phyloP scores from a whole-genome alignment of 139 green algal genomes.

The Coccomyxa sp. region DNA sequence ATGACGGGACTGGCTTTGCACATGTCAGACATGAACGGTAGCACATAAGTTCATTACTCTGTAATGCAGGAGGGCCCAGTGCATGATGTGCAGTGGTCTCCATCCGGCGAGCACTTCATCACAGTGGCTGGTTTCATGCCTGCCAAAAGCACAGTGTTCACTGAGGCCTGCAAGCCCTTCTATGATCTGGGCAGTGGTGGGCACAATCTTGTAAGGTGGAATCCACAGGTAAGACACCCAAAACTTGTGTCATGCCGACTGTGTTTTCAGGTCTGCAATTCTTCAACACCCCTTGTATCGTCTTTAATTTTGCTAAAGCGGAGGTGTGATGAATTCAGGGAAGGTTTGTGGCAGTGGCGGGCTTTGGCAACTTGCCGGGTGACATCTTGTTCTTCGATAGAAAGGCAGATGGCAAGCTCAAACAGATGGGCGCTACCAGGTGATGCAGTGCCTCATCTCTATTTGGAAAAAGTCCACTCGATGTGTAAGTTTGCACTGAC shows the following conservation, averaged over 20 bases:
- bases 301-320: not conserved
- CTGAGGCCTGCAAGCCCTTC: constrained; percentile 73
- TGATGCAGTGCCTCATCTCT: not conserved
- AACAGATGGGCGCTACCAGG: constrained; percentile 59
- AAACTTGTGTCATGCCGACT: no score
- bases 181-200: constrained; percentile 83
- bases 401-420: constrained; percentile 72
- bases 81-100: constrained; percentile 93
- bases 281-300: not conserved
- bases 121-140: constrained; percentile 66
- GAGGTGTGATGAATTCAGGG: constrained; percentile 19
- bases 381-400: constrained; percentile 89
- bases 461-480: not conserved
- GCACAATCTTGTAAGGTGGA: constrained; percentile 84
- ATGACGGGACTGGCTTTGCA: no score
- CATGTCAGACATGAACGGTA: no score
- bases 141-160: constrained; percentile 79
- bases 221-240: constrained; percentile 48
- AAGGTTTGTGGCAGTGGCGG: constrained; percentile 70
- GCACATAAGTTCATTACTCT: no score
- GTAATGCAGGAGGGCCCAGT: constrained; percentile 79
- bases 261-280: no score
- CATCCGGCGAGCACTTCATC: constrained; percentile 78
- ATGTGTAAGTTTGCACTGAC: not conserved
- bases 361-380: constrained; percentile 81